Base-by-base conservation (phyloP, 208 protist genomes). In the Blastocrithidia nonstop region DNA sequence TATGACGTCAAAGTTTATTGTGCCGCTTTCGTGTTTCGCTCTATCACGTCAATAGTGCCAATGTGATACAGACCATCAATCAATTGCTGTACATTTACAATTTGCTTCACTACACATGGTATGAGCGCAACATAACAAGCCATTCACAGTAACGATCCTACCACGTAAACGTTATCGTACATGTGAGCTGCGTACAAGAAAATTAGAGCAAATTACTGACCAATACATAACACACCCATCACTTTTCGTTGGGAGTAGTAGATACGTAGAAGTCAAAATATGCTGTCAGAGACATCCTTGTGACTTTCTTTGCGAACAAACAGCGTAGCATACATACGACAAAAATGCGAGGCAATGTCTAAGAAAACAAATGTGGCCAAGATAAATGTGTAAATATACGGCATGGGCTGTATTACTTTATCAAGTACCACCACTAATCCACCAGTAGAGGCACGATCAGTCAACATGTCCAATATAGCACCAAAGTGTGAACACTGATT, bases 391-490 rank as follows among this genome's bases (percentile, higher is more conserved):
- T 74, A 61, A 19, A 47, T 66, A 54, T 80, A 69, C 13, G 72
- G 70, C 48, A 66, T 57, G 15, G 71, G 66, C 50, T 84, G 66
- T n/a, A n/a, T n/a, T 3, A 26, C 46, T 16, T 33, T 37, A 25
- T 51, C 38, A 16, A 97, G 59, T 20, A 95, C 64, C n/a, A 95
- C 61, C 24, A 91, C 55, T 27, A 96, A 61, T 20, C 85, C 85
- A 6, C 80, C 77, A 4, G 88, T 96, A 9, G 83, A 86, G 5
- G 81, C 77, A 20, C 93, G 79, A 50, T 97, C 93, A 13, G 86
- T 94, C 15, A 95, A 57, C 88, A 96, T 96, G 65, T 97, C 93
- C 5, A 97, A 71, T 35, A 97, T 82, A 8, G 82, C 72, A 31
- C 93, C 93, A 43, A 97, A 94, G 53, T 72, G 59, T 16, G 86